phyloP scores from a whole-genome alignment of 192 early-diverging fungal genomes.

The Backusella morwellensis region DNA sequence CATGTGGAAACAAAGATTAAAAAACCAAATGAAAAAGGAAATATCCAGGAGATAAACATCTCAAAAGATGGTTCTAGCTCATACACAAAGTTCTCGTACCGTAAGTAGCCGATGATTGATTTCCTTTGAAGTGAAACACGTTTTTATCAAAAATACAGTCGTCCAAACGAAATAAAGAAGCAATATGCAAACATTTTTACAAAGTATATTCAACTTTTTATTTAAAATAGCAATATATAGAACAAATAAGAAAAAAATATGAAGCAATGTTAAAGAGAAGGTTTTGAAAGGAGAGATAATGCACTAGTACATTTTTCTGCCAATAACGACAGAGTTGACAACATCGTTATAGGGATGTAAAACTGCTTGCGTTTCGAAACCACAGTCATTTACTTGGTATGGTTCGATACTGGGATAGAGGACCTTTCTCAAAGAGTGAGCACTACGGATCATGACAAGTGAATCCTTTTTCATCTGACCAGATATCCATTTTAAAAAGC shows the following conservation, averaged over 20 bases:
- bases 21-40: not conserved
- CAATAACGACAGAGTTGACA: constrained; percentile 31
- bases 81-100: not conserved
- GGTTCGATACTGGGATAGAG: constrained; percentile 24
- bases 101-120: not conserved
- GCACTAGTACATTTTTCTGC: constrained; percentile 7
- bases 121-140: not conserved
- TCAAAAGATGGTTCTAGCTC: not conserved
- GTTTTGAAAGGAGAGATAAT: too few relatives aligned
- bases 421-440: constrained; percentile 26
- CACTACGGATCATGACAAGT: constrained; percentile 24
- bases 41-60: not conserved
- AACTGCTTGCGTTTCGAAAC: constrained; percentile 11
- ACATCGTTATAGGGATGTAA: constrained; percentile 30
- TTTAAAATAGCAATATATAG: not conserved
- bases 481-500: constrained; percentile 7
- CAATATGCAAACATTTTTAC: not conserved
- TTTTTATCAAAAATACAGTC: not conserved
- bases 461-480: constrained; percentile 22
- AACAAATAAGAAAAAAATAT: not conserved
- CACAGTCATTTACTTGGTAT: constrained; percentile 10
- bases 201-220: not conserved
- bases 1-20: not conserved
- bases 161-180: not conserved
- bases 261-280: not conserved